Evolutionary conservation across 2,329 filamentous ascomycete genomes (phyloP).

Genomic region (Pseudomassariella vexata): DNA sequence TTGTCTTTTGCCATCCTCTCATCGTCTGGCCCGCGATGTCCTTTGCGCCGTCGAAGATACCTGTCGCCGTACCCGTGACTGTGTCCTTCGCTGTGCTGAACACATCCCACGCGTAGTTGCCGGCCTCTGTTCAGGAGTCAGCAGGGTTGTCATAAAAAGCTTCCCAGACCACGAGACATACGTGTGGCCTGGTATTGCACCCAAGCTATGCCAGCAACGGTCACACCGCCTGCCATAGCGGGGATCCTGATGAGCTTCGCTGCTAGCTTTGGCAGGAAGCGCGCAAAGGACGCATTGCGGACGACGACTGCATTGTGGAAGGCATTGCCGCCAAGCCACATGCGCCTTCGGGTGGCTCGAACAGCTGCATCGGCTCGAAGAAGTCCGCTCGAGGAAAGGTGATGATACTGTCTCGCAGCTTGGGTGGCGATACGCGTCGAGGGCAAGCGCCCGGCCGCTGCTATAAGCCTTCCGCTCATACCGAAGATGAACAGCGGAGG

Average conservation of each 20-base stretch:
- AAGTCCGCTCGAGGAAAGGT: constrained; percentile 62
- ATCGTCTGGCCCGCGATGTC: constrained; percentile 74
- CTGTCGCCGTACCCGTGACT: constrained; percentile 62
- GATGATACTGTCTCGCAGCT: constrained; percentile 59
- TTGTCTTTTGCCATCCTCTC: constrained; percentile 77
- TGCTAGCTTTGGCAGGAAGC: constrained; percentile 78
- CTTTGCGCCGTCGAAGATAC: constrained; percentile 64
- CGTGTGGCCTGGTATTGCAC: constrained; percentile 92
- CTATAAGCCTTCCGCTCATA: constrained; percentile 30
- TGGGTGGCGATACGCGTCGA: constrained; percentile 25
- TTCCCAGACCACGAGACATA: constrained; percentile 38
- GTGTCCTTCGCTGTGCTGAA: constrained; percentile 69
- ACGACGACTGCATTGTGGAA: constrained; percentile 73
- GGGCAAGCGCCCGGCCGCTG: constrained; percentile 25
- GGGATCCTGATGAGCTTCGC: constrained; percentile 83
- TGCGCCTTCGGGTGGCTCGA: constrained; percentile 54
- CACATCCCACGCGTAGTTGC: constrained; percentile 57
- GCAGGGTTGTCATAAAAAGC: neutral
- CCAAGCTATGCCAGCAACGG: constrained; percentile 83
- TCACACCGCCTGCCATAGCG: constrained; percentile 84
- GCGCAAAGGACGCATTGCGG: constrained; percentile 58
- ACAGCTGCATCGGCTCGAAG: constrained; percentile 60
- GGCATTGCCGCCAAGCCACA: constrained; percentile 75
- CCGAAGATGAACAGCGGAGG: constrained; percentile 24
- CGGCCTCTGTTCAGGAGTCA: constrained; percentile 32